Conservation (phyloP, 1,284 basidiomycete species). For the Leccinum subrobustum region DNA sequence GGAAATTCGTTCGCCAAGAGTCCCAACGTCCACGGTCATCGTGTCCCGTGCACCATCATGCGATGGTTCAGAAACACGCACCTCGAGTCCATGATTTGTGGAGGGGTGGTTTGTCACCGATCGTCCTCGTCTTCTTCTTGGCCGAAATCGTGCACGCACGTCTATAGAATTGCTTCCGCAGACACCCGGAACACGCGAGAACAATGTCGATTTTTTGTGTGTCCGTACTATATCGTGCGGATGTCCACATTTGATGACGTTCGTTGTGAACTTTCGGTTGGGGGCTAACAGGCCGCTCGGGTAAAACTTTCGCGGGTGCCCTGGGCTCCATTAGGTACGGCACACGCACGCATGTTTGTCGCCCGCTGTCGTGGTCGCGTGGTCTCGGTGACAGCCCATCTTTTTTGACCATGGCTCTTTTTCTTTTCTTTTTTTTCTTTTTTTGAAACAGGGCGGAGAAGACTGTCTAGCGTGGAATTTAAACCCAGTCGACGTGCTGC, state of each 20-base stretch:
- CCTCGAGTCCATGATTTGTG: background rate
- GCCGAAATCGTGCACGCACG: background rate
- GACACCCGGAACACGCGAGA: background rate
- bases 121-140: background rate
- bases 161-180: background rate
- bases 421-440: background rate
- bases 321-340: constrained; percentile 9
- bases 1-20: background rate
- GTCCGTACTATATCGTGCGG: background rate
- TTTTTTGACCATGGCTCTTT: constrained; percentile 2
- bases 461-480: constrained; percentile 8
- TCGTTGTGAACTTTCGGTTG: background rate
- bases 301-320: constrained; percentile 28
- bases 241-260: background rate
- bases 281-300: background rate
- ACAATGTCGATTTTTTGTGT: background rate
- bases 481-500: constrained; percentile 26
- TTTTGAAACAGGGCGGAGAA: constrained; percentile 29
- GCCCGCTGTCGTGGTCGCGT: constrained; percentile 23
- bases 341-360: constrained; percentile 4
- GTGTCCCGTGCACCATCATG: background rate
- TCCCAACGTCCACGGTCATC: background rate
- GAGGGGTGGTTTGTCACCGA: background rate
- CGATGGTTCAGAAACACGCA: background rate
- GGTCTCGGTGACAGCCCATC: constrained; percentile 6